These are phyloP conservation scores for Fimicolochytrium jonesii DNA, from an alignment of 192 early-diverging fungal species.

Conservation along the genomic window DNA sequence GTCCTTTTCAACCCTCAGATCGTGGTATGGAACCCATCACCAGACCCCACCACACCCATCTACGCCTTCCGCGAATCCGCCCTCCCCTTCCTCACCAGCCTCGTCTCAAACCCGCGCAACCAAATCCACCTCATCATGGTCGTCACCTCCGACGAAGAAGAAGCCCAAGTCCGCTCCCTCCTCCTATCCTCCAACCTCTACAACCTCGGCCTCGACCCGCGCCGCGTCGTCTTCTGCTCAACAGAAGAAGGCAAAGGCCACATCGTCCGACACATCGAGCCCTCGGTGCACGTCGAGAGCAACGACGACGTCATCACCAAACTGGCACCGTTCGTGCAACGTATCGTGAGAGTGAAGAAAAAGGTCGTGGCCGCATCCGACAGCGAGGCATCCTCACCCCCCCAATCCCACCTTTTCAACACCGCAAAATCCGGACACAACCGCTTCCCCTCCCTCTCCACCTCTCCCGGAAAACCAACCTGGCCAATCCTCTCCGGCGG, in stretches of 20 bases:
- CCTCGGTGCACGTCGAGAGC: slow-evolving; percentile 61
- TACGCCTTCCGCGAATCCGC: slow-evolving; percentile 65
- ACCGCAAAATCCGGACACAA: not conserved
- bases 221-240: slow-evolving; percentile 67
- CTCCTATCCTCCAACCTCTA: slow-evolving; percentile 12
- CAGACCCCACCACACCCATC: slow-evolving; percentile 60
- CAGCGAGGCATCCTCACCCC: not conserved
- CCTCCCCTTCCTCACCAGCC: slow-evolving; percentile 46
- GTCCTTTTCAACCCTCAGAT: slow-evolving; percentile 40
- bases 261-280: slow-evolving; percentile 66
- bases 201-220: slow-evolving; percentile 46
- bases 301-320: slow-evolving; percentile 26
- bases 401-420: not conserved
- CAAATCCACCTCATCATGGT: slow-evolving; percentile 10
- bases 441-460: not conserved
- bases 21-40: slow-evolving; percentile 74
- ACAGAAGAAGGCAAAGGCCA: slow-evolving; percentile 63
- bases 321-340: slow-evolving; percentile 5
- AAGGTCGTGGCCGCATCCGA: not conserved
- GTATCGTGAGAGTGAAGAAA: not conserved
- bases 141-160: slow-evolving; percentile 45
- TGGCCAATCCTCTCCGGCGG: not conserved
- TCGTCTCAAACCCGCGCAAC: slow-evolving; percentile 29
- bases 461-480: not conserved
- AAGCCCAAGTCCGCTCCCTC: slow-evolving; percentile 45